Evolutionary conservation across 78 protist species (phyloP).

Genomic region (Pigoraptor vietnamica): DNA sequence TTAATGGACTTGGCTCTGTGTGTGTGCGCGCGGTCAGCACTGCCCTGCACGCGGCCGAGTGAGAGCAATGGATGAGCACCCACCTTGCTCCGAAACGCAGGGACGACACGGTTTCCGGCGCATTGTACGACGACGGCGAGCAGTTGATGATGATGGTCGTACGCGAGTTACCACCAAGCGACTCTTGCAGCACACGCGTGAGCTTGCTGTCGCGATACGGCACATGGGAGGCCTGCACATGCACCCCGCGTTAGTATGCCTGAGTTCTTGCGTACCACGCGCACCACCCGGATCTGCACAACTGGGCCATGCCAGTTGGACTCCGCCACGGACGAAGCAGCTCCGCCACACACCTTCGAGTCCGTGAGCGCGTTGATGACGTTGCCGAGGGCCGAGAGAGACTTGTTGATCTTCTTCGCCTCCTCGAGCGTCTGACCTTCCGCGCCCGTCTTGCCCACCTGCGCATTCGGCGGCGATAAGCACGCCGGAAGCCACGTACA

Average conservation of each 20-base stretch:
- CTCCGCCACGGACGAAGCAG: too few species aligned
- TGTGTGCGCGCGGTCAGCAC: constrained; percentile 11
- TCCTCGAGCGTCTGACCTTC: constrained; percentile 47
- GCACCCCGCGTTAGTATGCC: too few species aligned
- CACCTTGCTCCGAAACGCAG: constrained; percentile 1
- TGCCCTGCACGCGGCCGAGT: too few species aligned
- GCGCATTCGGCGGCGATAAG: not conserved
- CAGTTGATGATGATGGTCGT: constrained; percentile 38
- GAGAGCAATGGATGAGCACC: not conserved
- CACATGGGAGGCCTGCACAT: not conserved
- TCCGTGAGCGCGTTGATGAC: constrained; percentile 57
- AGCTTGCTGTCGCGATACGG: constrained; percentile 54
- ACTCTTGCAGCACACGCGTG: constrained; percentile 45
- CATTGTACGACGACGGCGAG: constrained; percentile 31
- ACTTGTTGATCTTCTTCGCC: constrained; percentile 63
- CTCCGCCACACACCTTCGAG: not conserved
- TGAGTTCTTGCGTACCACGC: too few species aligned
- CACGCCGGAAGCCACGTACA: not conserved
- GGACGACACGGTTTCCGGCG: not conserved
- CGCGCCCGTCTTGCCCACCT: constrained; percentile 38
- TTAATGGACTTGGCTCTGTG: constrained; percentile 76
- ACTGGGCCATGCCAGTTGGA: too few species aligned
- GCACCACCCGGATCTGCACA: too few species aligned
- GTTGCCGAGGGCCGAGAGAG: constrained; percentile 58
- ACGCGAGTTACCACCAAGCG: constrained; percentile 58